phyloP scores from a whole-genome alignment of 148 eudicot species.

The Rhododendron henanense region DNA sequence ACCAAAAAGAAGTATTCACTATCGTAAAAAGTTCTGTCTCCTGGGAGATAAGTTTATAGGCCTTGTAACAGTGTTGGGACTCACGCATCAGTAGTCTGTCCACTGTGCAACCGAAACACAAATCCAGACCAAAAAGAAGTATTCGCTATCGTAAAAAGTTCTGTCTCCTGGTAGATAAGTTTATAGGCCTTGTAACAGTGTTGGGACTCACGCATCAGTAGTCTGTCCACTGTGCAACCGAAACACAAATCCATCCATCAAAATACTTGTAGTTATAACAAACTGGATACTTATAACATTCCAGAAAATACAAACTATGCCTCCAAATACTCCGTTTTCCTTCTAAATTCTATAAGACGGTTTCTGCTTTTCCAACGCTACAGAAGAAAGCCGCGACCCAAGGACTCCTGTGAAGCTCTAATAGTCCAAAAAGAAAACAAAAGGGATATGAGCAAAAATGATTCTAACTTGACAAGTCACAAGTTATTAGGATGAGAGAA shows the following conservation, averaged over 20 bases:
- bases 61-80: neutral
- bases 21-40: neutral
- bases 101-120: neutral
- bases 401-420: neutral
- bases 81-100: neutral
- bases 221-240: neutral
- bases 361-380: neutral
- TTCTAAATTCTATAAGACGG: neutral
- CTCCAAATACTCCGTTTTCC: neutral
- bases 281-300: neutral
- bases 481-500: neutral
- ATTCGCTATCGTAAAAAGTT: neutral
- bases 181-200: neutral
- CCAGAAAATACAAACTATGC: neutral
- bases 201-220: neutral
- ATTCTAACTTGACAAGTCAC: neutral
- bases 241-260: neutral
- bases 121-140: neutral
- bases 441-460: neutral
- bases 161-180: neutral
- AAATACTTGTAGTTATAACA: neutral
- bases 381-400: neutral
- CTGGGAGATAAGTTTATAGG: neutral
- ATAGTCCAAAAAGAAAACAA: neutral
- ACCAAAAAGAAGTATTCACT: neutral